Conservation (phyloP, 2,329 filamentous ascomycete genomes). For the Aspergillus novoparasiticus region DNA sequence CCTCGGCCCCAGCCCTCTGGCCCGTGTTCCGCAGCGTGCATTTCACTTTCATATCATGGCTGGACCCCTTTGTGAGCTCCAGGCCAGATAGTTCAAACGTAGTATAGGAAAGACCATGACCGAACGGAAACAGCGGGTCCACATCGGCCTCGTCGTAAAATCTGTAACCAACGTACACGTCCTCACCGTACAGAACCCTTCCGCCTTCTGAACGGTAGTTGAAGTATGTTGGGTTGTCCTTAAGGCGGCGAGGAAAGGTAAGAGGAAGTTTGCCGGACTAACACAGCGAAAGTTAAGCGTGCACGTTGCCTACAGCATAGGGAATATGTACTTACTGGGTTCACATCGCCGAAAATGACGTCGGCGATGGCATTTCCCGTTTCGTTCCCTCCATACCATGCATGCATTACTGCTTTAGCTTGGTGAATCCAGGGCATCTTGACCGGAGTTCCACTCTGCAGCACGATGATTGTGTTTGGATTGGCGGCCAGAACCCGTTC, state of each 20-base stretch:
- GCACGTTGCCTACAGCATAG: background rate
- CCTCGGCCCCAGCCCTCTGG: constrained; percentile 52
- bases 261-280: constrained; percentile 70
- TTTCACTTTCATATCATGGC: too few relatives aligned
- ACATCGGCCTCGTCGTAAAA: constrained; percentile 71
- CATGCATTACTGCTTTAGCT: constrained; percentile 63
- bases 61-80: background rate
- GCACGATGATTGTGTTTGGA: constrained; percentile 67
- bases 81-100: constrained; percentile 59
- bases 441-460: constrained; percentile 71
- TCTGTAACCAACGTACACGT: constrained; percentile 76
- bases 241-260: constrained; percentile 58
- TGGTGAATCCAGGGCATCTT: constrained; percentile 47
- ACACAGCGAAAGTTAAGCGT: background rate
- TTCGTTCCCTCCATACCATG: constrained; percentile 82
- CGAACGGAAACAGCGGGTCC: constrained; percentile 71
- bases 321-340: constrained; percentile 48
- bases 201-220: constrained; percentile 70
- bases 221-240: constrained; percentile 61
- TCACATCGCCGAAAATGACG: constrained; percentile 69
- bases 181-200: constrained; percentile 73
- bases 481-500: constrained; percentile 64
- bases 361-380: constrained; percentile 76
- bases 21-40: constrained; percentile 26
- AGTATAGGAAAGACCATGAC: constrained; percentile 76